These are phyloP conservation scores for Chaetoceros muelleri DNA, from an alignment of 108 stramenopile genomes.

Conservation along the genomic window DNA sequence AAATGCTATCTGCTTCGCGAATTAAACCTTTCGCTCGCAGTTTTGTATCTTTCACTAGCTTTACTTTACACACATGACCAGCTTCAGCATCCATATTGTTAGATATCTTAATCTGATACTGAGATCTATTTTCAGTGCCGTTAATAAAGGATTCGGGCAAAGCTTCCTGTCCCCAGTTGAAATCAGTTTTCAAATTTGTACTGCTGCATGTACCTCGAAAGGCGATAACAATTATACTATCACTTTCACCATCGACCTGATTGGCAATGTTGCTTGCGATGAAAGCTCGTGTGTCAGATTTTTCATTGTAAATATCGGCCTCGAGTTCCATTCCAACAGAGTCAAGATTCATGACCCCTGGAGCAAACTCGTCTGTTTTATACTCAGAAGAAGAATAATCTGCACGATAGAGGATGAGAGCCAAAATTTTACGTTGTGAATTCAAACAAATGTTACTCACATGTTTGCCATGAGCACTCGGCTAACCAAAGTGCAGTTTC, in stretches of 20 bases:
- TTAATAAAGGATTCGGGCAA: slow-evolving; percentile 50
- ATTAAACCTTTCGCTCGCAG: slow-evolving; percentile 26
- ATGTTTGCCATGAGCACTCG: slow-evolving; percentile 87
- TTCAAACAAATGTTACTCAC: too few relatives aligned
- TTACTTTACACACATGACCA: slow-evolving; percentile 5
- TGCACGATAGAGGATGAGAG: too few relatives aligned
- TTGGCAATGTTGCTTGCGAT: slow-evolving; percentile 50
- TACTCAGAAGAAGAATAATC: slow-evolving; percentile 62
- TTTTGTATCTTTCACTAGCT: slow-evolving; percentile 22
- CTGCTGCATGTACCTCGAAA: slow-evolving; percentile 78
- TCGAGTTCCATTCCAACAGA: slow-evolving; percentile 63
- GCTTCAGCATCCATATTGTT: slow-evolving; percentile 2
- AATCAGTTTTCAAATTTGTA: slow-evolving; percentile 71
- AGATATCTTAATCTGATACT: neutral
- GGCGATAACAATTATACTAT: slow-evolving; percentile 78
- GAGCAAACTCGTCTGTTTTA: slow-evolving; percentile 30
- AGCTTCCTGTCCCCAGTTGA: slow-evolving; percentile 63
- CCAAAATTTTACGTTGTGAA: too few relatives aligned
- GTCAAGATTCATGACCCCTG: slow-evolving; percentile 51
- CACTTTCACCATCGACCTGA: slow-evolving; percentile 75
- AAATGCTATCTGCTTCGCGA: slow-evolving; percentile 9
- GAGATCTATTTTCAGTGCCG: slow-evolving; percentile 2
- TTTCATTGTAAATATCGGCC: slow-evolving; percentile 50
- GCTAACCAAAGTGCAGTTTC: slow-evolving; percentile 81
- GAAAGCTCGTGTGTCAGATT: slow-evolving; percentile 63